Base-by-base conservation (phyloP, 306 rosid genomes). In the Lathyrus tuberosus region DNA sequence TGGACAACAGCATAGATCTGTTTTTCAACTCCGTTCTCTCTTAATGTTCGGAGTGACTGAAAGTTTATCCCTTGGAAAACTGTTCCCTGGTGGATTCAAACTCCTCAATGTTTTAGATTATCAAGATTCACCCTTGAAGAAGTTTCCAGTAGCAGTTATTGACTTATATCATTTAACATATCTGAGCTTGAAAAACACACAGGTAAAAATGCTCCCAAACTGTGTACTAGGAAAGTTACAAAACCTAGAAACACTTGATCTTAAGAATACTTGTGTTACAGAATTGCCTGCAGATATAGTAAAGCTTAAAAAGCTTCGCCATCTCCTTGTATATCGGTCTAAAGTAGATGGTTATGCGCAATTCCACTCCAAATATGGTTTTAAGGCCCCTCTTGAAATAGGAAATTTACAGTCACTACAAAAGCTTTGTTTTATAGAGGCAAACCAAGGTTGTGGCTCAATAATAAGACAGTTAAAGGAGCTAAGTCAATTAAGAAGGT, bases 21-120 rank as follows among this genome's bases (percentile, higher is more conserved):
- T 64, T 38, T 76, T 79, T 35, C 85, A 78, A 65, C 88, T 86
- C 43, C 91, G 91, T 51, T 85, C 95, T 17, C 77, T 86, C 80
- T 79, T 86, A 26, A 56, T 76, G 74, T 88, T 88, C 54, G 58
- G 77, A 3, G 79, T 75, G 35, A 65, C 12, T 33, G 84, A 85
- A 69, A 73, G 66, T 35, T 46, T 82, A n/a, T 52, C 71, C 53
- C 74, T 80, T 1, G 49, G 72, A 15, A 62, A 24, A 48, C 54
- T 80, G 62, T 83, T 83, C 40, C 80, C 81, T 2, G 72, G 78
- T 0, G 82, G 82, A 56, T 80, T 76, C 48, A 83, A 56, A 71
- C 74, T 83, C 46, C 84, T 83, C 3, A 4, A 73, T 60, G 87
- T 84, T 10, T 62, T 80, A 75, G 85, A 84, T 77, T 74, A 77